A percentile compares a stretch with the other conserved stretches of the same genome.
These are phyloP conservation scores for Xylaria sp. DNA, from an alignment of 2,329 filamentous ascomycete genomes.

Conservation along the genomic window DNA sequence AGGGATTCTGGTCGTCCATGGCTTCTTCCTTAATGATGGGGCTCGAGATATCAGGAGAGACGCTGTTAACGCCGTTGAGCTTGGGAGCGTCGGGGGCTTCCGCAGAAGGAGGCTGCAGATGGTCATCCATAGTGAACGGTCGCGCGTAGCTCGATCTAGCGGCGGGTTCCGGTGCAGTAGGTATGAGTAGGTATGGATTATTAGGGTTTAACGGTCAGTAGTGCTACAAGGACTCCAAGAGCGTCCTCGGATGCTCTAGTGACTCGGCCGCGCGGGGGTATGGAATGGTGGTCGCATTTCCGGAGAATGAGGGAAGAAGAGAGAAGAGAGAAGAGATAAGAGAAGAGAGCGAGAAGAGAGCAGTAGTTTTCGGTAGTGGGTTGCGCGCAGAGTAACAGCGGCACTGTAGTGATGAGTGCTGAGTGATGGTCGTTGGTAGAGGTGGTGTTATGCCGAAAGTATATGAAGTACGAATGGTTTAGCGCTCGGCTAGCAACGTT, in stretches of 20 bases:
- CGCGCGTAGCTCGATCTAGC: conserved; percentile 11
- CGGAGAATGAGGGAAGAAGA: conserved; percentile 6
- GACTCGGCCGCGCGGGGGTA: conserved; percentile 30
- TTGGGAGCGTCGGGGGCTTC: conserved; percentile 34
- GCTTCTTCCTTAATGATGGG: conserved; percentile 46
- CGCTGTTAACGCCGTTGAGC: conserved; percentile 30
- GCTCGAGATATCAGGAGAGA: conserved; percentile 25
- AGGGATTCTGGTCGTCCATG: conserved; percentile 41
- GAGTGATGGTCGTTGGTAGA: neutral
- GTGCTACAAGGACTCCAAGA: conserved; percentile 6
- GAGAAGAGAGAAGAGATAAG: too few species aligned
- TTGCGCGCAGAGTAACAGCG: neutral
- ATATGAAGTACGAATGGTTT: neutral
- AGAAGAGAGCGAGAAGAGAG: neutral
- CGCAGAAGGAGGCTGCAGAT: conserved; percentile 27
- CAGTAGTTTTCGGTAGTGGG: neutral
- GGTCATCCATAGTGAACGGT: conserved; percentile 26
- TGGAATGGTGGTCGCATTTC: conserved; percentile 33
- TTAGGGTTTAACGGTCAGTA: neutral
- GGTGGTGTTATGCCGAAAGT: neutral
- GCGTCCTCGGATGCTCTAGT: conserved; percentile 16
- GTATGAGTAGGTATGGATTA: too few species aligned
- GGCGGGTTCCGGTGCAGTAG: neutral
- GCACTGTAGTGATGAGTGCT: neutral
- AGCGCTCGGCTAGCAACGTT: neutral